Evolutionary conservation across 2,329 filamentous ascomycete species (phyloP), one percentile per base, ranked within the genome.

Genomic region (Penicillium expansum): DNA sequence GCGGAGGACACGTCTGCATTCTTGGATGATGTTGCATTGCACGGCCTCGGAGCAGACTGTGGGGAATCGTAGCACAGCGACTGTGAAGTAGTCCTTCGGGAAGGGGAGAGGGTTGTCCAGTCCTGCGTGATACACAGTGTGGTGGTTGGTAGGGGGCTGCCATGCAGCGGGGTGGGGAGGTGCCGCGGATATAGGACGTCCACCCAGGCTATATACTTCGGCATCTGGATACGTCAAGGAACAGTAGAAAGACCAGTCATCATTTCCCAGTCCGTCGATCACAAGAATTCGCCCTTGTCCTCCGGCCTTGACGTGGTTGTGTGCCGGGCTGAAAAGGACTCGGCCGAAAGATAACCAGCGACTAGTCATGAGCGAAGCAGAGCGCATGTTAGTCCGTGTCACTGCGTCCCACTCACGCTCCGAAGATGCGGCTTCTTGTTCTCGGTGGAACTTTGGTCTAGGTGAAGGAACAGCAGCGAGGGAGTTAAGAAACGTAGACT

Each of bases 231-330:
- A 80, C 2, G 77, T 79, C 48, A 80, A 67, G 14, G 79, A 76
- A 62, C 79, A 80, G 61, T 81, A 80, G 61, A 79, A 80, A 9
- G 79, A 80, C 79, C 79, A 81, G 56, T 81, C 79, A 52, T 80
- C 77, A 52, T 80, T 80, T n/a, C 77, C 78, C 18, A 81, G 68
- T 13, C 79, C 79, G 59, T 81, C 79, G 44, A 81, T 74, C 24
- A 81, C 76, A 33, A 81, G 71, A 20, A 80, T 77, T 42, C 76
- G 72, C 22, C 75, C 73, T 50, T 77, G 73, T 6, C 74, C 70
- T 22, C 70, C 68, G 6, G 68, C 61, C 39, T 74, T 71, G 32
- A 80, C 71, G 48, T 78, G 77, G 32, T 75, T 76, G 59, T 80
- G 77, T 10, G 77, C 78, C 13, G 79, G 79, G 39, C 78, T 80